Conservation (phyloP, 495 filamentous ascomycete species). For the Oleoguttula mirabilis region DNA sequence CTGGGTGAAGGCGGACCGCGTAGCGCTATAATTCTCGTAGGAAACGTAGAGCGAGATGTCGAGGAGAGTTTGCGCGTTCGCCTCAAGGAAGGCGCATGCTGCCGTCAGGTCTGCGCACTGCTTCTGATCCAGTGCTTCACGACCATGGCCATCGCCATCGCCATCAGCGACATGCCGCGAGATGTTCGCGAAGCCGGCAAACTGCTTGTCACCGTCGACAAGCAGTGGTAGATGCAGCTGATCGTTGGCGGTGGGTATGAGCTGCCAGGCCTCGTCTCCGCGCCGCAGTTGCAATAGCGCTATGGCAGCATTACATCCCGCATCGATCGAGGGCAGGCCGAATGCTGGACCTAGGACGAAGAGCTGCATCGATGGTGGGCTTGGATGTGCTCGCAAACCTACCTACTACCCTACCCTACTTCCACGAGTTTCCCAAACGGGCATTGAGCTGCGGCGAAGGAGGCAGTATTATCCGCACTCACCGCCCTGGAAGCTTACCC, state of each 20-base stretch:
- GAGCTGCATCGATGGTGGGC: conserved; percentile 52
- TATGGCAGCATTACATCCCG: conserved; percentile 64
- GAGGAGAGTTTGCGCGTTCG: conserved; percentile 24
- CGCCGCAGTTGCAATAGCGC: conserved; percentile 49
- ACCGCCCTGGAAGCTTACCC: no score
- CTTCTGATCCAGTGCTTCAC: neutral
- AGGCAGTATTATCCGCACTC: no score
- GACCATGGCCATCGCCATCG: no score
- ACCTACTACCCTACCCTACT: no score
- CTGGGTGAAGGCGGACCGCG: conserved; percentile 60
- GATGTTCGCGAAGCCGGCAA: conserved; percentile 63
- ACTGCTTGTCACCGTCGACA: conserved; percentile 46
- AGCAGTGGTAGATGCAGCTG: conserved; percentile 7
- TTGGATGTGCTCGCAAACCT: neutral
- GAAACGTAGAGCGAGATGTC: conserved; percentile 63
- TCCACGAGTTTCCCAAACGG: no score
- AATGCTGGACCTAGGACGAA: conserved; percentile 90
- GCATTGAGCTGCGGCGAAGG: no score
- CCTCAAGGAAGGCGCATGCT: conserved; percentile 20
- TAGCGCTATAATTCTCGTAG: conserved; percentile 65
- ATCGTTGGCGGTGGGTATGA: conserved; percentile 62
- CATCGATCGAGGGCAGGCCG: conserved; percentile 73
- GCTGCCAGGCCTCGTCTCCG: conserved; percentile 49
- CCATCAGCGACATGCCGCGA: conserved; percentile 22
- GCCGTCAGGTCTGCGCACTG: conserved; percentile 11